Evolutionary conservation across 129 eudicot species (phyloP), one percentile per base, ranked within the genome.

Genomic region (Flaveria robusta): DNA sequence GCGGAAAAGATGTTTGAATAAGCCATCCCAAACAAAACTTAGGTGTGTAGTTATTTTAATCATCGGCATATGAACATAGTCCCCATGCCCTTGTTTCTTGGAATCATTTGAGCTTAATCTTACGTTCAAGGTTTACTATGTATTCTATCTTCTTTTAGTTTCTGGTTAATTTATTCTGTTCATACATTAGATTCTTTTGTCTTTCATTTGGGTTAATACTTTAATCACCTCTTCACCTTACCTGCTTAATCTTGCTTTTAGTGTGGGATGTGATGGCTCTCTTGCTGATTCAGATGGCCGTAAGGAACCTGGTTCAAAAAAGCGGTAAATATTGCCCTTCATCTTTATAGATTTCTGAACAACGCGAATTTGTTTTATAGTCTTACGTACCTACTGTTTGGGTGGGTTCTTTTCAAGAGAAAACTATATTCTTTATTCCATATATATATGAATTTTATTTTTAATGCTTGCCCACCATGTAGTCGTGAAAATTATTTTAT

Each of bases 231-330:
- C 42, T 71, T 60, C 45, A 15, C 41, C 43, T 60, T 69, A 9
- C 52, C 27, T 49, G 34, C 7, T 68, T 46, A 31, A 43, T 59
- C 58, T 42, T 75, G n/a, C 65, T 34, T 72, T 34, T 63, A 90
- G 96, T 80, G 86, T 55, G 66, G 93, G 78, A 65, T 77, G 42
- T 62, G 89, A 88, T 78, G 89, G 83, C 71, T 82, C 93, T 63
- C 74, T 81, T 66, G 82, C 75, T 22, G 84, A 79, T 41, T 70
- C 87, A 58, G 83, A 88, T 72, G 76, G 60, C 11, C 75, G 0
- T 23, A 88, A 80, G 85, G 91, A 86, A 79, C 41, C 80, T 82
- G 87, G 87, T 72, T 86, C 91, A 14, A 88, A 88, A 62, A 90
- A 90, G 70, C 74, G 96, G 96, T 90, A 85, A 58, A 14, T 18